phyloP scores from a whole-genome alignment of 176 grass and related monocot genomes.

The Thinopyrum elongatum region DNA sequence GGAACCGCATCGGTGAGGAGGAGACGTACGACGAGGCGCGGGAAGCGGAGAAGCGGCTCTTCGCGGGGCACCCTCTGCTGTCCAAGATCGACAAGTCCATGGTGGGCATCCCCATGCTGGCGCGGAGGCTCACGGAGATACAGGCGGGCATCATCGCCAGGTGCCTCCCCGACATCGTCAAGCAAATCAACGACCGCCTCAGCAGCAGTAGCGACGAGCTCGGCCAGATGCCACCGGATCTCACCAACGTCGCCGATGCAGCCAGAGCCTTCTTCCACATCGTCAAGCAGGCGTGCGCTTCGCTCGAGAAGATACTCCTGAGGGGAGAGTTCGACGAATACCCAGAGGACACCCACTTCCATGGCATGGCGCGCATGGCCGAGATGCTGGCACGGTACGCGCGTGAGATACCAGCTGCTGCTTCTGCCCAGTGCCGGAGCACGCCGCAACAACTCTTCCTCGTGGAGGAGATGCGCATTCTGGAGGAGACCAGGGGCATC shows the following conservation, averaged over 20 bases:
- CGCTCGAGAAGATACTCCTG: too few relatives aligned
- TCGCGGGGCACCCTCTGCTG: too few relatives aligned
- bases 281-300: conserved; percentile 10
- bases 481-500: conserved; percentile 45
- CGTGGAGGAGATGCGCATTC: conserved; percentile 43
- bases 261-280: conserved; percentile 22
- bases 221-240: conserved; percentile 40
- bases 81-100: too few relatives aligned
- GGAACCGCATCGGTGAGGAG: conserved; percentile 66
- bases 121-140: conserved; percentile 39
- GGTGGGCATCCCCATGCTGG: conserved; percentile 42
- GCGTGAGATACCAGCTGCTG: not conserved
- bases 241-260: conserved; percentile 33
- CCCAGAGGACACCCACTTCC: conserved; percentile 25
- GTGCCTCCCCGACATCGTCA: conserved; percentile 43
- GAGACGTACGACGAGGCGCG: too few relatives aligned
- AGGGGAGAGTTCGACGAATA: not conserved
- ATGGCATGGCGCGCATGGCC: too few relatives aligned
- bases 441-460: not conserved
- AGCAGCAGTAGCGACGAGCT: conserved; percentile 40
- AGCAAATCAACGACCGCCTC: conserved; percentile 58
- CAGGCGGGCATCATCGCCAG: conserved; percentile 30
- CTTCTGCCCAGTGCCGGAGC: not conserved
- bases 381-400: not conserved
- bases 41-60: too few relatives aligned